A percentile compares a stretch with the other conserved stretches of the same genome.
phyloP scores from a whole-genome alignment of 768 basidiomycete genomes.

The Xerocomellus amylosporus region DNA sequence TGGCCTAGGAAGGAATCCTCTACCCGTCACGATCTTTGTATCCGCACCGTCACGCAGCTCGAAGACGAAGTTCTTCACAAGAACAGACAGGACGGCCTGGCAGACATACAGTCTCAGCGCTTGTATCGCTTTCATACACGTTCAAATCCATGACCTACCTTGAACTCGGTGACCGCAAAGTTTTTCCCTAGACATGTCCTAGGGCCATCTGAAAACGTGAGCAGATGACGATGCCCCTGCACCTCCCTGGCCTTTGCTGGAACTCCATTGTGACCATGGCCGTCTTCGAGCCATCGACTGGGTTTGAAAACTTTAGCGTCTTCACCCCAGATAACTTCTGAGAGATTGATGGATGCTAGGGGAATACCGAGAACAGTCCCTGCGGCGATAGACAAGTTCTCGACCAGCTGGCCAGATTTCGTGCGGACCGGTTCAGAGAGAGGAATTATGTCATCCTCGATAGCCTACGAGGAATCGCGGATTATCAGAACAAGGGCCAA shows the following conservation, averaged over 20 bases:
- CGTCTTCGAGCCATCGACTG: slow-evolving; percentile 54
- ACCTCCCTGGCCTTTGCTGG: slow-evolving; percentile 37
- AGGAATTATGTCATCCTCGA: slow-evolving; percentile 57
- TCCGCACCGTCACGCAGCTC: slow-evolving; percentile 38
- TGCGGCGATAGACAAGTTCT: slow-evolving; percentile 42
- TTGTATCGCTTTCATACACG: not conserved
- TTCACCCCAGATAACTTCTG: slow-evolving; percentile 56
- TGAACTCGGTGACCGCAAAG: slow-evolving; percentile 44
- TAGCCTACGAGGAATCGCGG: slow-evolving; percentile 31
- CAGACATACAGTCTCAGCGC: too few species aligned
- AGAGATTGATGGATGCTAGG: slow-evolving; percentile 47
- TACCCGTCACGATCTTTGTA: slow-evolving; percentile 14
- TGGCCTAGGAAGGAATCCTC: slow-evolving; percentile 17
- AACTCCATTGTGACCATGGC: slow-evolving; percentile 14
- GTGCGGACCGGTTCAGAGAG: slow-evolving; percentile 49
- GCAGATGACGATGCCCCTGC: slow-evolving; percentile 48
- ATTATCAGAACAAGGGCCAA: not conserved
- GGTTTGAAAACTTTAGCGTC: slow-evolving; percentile 59
- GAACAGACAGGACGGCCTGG: slow-evolving; percentile 42
- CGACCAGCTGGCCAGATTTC: slow-evolving; percentile 37
- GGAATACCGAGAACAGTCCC: slow-evolving; percentile 45
- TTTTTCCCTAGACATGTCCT: slow-evolving; percentile 47
- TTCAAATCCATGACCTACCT: slow-evolving; percentile 19
- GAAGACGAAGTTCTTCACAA: slow-evolving; percentile 41
- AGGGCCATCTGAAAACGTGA: slow-evolving; percentile 52